phyloP scores from a whole-genome alignment of 495 filamentous ascomycete genomes.

The Aspergillus nidulans region DNA sequence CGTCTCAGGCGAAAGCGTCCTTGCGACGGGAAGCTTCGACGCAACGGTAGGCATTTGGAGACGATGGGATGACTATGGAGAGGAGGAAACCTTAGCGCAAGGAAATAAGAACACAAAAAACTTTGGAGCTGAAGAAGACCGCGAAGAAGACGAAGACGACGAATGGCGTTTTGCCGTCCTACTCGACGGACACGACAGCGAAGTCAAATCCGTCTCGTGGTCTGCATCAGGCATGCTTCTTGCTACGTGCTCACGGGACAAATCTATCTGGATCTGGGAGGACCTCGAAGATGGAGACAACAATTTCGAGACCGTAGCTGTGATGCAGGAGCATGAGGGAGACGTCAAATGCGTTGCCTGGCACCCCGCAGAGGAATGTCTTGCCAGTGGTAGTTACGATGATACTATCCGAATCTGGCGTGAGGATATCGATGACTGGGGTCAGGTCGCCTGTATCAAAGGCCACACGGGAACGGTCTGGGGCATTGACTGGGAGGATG shows the following conservation, averaged over 20 bases:
- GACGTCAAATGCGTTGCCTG: slow-evolving; percentile 93
- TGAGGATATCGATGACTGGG: slow-evolving; percentile 92
- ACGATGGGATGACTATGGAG: slow-evolving; percentile 50
- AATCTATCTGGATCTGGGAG: slow-evolving; percentile 99
- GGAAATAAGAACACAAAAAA: slow-evolving; percentile 17
- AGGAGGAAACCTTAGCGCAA: neutral
- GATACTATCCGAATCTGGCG: slow-evolving; percentile 84
- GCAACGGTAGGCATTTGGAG: slow-evolving; percentile 86
- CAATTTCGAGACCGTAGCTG: slow-evolving; percentile 93
- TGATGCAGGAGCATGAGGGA: slow-evolving; percentile 86
- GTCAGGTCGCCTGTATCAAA: slow-evolving; percentile 73
- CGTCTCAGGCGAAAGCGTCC: slow-evolving; percentile 57
- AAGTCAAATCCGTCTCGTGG: slow-evolving; percentile 85
- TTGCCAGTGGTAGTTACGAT: slow-evolving; percentile 87
- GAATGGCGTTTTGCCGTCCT: slow-evolving; percentile 86
- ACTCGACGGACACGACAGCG: slow-evolving; percentile 88
- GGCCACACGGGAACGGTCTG: slow-evolving; percentile 82
- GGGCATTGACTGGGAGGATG: slow-evolving; percentile 74
- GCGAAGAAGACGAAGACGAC: slow-evolving; percentile 56
- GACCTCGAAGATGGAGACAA: slow-evolving; percentile 78
- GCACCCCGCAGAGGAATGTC: slow-evolving; percentile 76
- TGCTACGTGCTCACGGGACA: slow-evolving; percentile 87
- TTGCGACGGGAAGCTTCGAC: slow-evolving; percentile 92
- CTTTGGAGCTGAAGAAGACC: slow-evolving; percentile 2
- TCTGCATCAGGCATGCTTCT: slow-evolving; percentile 73